Percentiles rank a stretch among this genome's conserved stretches.
phyloP scores from a whole-genome alignment of 768 basidiomycete genomes.

The Suillus decipiens region DNA sequence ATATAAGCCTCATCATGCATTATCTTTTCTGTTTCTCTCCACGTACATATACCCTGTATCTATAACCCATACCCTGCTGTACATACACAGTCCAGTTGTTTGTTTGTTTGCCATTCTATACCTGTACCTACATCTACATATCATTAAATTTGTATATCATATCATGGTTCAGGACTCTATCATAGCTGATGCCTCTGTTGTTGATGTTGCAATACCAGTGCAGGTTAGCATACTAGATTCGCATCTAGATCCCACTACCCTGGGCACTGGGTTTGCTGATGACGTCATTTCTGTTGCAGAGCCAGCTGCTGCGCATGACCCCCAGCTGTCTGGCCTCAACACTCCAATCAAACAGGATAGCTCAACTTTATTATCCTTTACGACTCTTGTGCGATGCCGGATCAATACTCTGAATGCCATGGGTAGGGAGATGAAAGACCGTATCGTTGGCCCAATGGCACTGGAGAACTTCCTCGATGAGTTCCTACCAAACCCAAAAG shows the following conservation, averaged over 20 bases:
- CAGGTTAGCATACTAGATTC: background rate
- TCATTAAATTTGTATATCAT: background rate
- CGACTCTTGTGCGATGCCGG: background rate
- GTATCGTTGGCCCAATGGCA: constrained; percentile 11
- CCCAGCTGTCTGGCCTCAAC: too few relatives aligned
- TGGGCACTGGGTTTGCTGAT: too few relatives aligned
- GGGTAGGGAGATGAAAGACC: constrained; percentile 5
- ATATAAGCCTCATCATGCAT: background rate
- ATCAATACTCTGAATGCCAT: constrained; percentile 1
- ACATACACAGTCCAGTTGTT: background rate
- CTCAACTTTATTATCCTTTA: constrained; percentile 2
- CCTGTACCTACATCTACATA: background rate
- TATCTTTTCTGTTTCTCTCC: background rate
- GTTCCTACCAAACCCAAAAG: constrained; percentile 8
- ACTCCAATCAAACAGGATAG: background rate
- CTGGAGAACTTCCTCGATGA: constrained; percentile 6
- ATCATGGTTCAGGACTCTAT: background rate
- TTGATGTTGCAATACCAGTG: background rate
- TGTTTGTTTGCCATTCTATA: background rate
- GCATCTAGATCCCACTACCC: background rate
- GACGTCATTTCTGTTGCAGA: background rate
- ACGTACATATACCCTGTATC: background rate
- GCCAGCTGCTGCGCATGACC: background rate
- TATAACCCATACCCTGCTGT: background rate
- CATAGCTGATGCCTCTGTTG: background rate